A percentile compares a stretch with the other conserved stretches of the same genome.
These are phyloP conservation scores for Globisporangium rhizosaccharum DNA, from an alignment of 352 stramenopile genomes.

Conservation along the genomic window DNA sequence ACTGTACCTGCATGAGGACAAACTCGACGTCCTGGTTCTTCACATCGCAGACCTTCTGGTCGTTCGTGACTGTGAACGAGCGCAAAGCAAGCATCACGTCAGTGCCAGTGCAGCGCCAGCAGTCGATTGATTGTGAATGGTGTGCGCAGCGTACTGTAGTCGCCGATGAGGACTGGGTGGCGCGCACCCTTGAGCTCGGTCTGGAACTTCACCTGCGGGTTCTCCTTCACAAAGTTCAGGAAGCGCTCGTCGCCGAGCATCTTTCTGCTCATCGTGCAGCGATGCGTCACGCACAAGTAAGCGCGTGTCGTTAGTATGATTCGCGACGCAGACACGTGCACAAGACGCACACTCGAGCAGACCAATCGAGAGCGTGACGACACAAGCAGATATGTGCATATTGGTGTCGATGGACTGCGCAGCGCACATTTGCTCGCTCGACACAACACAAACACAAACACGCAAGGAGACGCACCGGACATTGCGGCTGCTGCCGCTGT, in stretches of 20 bases:
- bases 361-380: neutral
- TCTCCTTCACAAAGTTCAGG: slow-evolving; percentile 81
- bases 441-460: neutral
- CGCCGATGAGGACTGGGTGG: slow-evolving; percentile 77
- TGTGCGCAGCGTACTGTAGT: slow-evolving; percentile 57
- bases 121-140: neutral
- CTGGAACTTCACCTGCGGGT: slow-evolving; percentile 81
- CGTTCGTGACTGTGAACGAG: slow-evolving; percentile 51
- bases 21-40: slow-evolving; percentile 87
- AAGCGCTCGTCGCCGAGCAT: slow-evolving; percentile 76
- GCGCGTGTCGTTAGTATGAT: neutral
- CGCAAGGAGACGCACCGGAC: slow-evolving; percentile 28
- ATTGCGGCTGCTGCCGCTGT: slow-evolving; percentile 74
- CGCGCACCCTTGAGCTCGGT: slow-evolving; percentile 80
- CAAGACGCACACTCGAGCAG: neutral
- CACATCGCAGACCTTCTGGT: slow-evolving; percentile 81
- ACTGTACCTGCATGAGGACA: slow-evolving; percentile 72
- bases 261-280: slow-evolving; percentile 19
- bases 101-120: neutral
- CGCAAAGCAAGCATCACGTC: neutral
- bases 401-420: neutral
- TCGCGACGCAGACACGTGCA: neutral
- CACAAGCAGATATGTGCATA: too few relatives aligned
- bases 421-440: neutral
- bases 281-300: neutral